Evolutionary conservation across 2,329 filamentous ascomycete species (phyloP).

Genomic region (Fonsecaea multimorphosa): DNA sequence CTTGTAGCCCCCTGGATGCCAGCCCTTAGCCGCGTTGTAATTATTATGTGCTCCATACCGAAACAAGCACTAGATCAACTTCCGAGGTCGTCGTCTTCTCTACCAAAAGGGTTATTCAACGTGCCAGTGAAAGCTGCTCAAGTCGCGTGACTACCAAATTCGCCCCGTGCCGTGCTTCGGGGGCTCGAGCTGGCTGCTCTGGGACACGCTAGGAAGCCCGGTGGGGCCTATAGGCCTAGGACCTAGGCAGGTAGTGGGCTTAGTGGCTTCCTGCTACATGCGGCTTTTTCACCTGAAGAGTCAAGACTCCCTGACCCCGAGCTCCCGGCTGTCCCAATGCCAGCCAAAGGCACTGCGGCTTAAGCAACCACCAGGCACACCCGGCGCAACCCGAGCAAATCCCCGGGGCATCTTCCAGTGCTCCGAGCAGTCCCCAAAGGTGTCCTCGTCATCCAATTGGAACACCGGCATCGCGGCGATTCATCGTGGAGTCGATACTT

Average conservation of each 20-base stretch:
- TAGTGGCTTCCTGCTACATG: background rate
- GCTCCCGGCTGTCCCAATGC: background rate
- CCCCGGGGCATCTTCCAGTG: conserved; percentile 12
- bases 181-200: background rate
- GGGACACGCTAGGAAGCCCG: background rate
- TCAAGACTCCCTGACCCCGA: background rate
- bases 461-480: conserved; percentile 14
- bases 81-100: background rate
- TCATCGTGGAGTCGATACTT: background rate
- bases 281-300: background rate
- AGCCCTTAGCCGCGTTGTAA: too few species aligned
- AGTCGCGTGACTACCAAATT: conserved; percentile 5
- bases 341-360: background rate
- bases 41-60: background rate
- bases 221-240: background rate
- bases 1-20: too few species aligned
- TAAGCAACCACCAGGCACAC: background rate
- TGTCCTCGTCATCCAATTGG: conserved; percentile 7
- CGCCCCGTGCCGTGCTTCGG: background rate
- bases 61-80: background rate
- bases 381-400: conserved; percentile 15
- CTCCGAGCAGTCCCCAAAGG: too few species aligned
- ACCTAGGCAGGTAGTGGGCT: background rate
- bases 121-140: background rate
- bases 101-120: background rate